These are phyloP conservation scores for Ceratocystis albifundus DNA, from an alignment of 2,329 filamentous ascomycete species.

Conservation along the genomic window DNA sequence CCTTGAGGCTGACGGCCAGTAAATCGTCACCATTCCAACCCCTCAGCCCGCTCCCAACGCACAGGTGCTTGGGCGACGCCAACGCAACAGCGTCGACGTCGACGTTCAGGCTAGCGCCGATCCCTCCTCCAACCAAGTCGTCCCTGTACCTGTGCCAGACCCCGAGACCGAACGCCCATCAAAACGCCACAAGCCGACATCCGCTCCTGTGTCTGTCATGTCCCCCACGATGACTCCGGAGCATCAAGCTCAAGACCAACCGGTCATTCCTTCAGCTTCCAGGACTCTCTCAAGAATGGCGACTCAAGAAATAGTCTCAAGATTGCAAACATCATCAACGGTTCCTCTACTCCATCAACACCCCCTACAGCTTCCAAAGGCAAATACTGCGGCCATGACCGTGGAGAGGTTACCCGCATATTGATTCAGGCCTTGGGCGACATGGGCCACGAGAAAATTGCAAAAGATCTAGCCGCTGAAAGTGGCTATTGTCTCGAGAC, in stretches of 20 bases:
- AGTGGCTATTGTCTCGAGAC: constrained; percentile 85
- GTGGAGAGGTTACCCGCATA: constrained; percentile 85
- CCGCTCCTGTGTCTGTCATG: not conserved
- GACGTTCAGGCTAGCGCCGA: constrained; percentile 11
- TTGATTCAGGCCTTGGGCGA: constrained; percentile 84
- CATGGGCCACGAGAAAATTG: constrained; percentile 72
- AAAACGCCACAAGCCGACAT: constrained; percentile 4
- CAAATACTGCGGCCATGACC: constrained; percentile 69
- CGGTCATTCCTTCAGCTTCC: not conserved
- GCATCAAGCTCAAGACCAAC: not conserved
- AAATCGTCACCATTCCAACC: constrained; percentile 18
- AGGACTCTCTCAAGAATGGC: constrained; percentile 1
- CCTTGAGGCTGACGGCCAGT: constrained; percentile 14
- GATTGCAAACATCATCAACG: constrained; percentile 21
- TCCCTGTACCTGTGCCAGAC: not conserved
- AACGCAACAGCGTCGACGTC: constrained; percentile 15
- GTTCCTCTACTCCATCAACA: constrained; percentile 1
- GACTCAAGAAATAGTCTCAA: constrained; percentile 9
- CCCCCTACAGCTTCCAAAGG: not conserved
- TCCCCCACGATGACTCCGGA: constrained; percentile 5
- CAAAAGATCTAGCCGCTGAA: constrained; percentile 60
- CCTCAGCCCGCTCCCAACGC: constrained; percentile 3
- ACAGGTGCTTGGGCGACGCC: constrained; percentile 21
- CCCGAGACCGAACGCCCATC: constrained; percentile 10
- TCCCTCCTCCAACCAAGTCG: constrained; percentile 4